phyloP scores from a whole-genome alignment of 1,284 basidiomycete genomes.

The Ganoderma boninense region DNA sequence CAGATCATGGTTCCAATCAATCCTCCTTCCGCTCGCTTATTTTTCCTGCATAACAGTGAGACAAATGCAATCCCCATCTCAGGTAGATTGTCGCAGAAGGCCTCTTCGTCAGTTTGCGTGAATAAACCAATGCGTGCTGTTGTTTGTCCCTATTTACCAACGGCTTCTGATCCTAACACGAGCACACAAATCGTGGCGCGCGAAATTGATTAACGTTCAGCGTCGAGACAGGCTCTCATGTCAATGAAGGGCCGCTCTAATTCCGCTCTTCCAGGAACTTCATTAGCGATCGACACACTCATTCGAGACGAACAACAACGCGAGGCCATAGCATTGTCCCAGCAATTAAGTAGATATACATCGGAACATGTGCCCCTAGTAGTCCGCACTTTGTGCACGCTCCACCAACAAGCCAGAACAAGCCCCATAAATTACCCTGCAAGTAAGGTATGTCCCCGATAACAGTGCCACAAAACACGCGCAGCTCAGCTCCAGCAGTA shows the following conservation, averaged over 20 bases:
- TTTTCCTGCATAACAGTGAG: neutral
- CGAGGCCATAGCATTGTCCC: neutral
- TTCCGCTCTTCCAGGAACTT: neutral
- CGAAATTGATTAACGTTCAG: neutral
- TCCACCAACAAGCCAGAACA: neutral
- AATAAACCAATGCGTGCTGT: neutral
- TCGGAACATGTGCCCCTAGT: neutral
- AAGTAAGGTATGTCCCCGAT: neutral
- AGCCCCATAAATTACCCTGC: neutral
- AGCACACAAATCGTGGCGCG: neutral
- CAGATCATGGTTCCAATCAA: slow-evolving; percentile 8
- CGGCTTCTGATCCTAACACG: slow-evolving; percentile 5
- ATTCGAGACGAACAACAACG: neutral
- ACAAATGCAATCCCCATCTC: neutral
- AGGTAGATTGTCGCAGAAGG: too few species aligned
- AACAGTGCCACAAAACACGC: neutral
- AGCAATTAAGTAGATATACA: neutral
- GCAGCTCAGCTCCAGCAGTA: slow-evolving; percentile 48
- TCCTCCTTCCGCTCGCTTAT: neutral
- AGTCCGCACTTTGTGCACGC: neutral
- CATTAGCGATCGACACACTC: neutral
- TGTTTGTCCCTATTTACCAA: slow-evolving; percentile 2
- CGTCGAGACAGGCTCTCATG: neutral
- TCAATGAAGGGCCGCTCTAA: neutral
- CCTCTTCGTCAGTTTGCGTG: too few species aligned